Evolutionary conservation across 169 alveolate species (phyloP).

Genomic region (Eimeria mitis): DNA sequence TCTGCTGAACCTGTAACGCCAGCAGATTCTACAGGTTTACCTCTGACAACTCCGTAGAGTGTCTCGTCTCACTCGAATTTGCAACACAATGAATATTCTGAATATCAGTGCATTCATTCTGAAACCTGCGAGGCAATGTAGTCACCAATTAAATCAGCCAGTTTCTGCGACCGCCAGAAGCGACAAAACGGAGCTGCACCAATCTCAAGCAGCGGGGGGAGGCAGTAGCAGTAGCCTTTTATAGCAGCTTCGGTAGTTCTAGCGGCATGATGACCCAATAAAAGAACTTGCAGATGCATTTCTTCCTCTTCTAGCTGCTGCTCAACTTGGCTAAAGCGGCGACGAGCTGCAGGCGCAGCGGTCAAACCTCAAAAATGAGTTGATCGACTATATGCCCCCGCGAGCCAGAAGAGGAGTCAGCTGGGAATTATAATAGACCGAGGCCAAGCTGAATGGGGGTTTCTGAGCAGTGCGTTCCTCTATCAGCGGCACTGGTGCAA

Average conservation of each 20-base stretch:
- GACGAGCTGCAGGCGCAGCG: constrained; percentile 35
- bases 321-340: not conserved
- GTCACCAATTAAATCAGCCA: not conserved
- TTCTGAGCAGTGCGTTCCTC: not conserved
- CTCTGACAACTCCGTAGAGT: not conserved
- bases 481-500: not conserved
- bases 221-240: not conserved
- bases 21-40: not conserved
- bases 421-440: constrained; percentile 12
- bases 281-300: not conserved
- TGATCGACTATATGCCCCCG: constrained; percentile 16
- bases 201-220: not conserved
- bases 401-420: constrained; percentile 46
- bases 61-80: not conserved
- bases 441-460: constrained; percentile 48
- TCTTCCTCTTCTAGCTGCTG: not conserved
- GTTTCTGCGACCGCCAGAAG: not conserved
- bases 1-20: not conserved
- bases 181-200: not conserved
- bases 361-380: constrained; percentile 30
- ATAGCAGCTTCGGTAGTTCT: not conserved
- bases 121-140: not conserved
- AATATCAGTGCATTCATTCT: not conserved
- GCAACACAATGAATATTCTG: not conserved
- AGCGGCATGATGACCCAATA: not conserved